phyloP scores from a whole-genome alignment of 2,329 filamentous ascomycete species.

The Huntiella savannae region DNA sequence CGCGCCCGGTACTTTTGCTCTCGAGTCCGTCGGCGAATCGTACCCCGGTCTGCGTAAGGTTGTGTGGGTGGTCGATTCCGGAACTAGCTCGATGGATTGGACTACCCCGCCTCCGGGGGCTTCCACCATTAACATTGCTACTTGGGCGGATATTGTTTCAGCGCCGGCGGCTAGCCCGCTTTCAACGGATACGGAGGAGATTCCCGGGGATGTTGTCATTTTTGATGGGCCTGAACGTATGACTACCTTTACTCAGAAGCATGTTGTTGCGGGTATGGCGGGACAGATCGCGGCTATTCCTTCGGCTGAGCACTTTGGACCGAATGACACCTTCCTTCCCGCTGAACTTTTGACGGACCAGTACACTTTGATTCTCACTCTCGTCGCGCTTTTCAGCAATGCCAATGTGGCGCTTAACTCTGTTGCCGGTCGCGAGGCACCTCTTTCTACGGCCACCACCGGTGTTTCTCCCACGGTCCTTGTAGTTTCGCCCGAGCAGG shows the following conservation, averaged over 20 bases:
- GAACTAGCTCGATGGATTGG: constrained; percentile 88
- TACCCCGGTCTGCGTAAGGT: constrained; percentile 57
- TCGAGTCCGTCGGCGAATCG: constrained; percentile 49
- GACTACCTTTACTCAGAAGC: constrained; percentile 62
- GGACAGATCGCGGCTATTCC: constrained; percentile 62
- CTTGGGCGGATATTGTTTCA: constrained; percentile 73
- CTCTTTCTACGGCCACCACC: constrained; percentile 54
- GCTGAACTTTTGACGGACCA: constrained; percentile 63
- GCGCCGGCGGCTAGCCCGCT: constrained; percentile 34
- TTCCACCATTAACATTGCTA: constrained; percentile 61
- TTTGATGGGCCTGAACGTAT: constrained; percentile 57
- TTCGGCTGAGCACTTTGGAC: constrained; percentile 49
- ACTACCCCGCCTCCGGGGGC: constrained; percentile 66
- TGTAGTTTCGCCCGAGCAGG: constrained; percentile 47
- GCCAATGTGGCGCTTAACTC: constrained; percentile 76
- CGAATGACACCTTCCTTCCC: constrained; percentile 66
- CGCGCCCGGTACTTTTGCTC: constrained; percentile 68
- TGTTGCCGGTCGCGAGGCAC: constrained; percentile 53
- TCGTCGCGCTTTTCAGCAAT: constrained; percentile 70
- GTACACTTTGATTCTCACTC: constrained; percentile 60
- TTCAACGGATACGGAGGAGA: constrained; percentile 37
- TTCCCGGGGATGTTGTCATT: constrained; percentile 38
- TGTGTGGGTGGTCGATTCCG: constrained; percentile 83
- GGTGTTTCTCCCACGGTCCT: constrained; percentile 67
- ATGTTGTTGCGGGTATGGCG: constrained; percentile 73